These are phyloP conservation scores for Pachyrhizus erosus DNA, from an alignment of 306 rosid species.

Conservation along the genomic window DNA sequence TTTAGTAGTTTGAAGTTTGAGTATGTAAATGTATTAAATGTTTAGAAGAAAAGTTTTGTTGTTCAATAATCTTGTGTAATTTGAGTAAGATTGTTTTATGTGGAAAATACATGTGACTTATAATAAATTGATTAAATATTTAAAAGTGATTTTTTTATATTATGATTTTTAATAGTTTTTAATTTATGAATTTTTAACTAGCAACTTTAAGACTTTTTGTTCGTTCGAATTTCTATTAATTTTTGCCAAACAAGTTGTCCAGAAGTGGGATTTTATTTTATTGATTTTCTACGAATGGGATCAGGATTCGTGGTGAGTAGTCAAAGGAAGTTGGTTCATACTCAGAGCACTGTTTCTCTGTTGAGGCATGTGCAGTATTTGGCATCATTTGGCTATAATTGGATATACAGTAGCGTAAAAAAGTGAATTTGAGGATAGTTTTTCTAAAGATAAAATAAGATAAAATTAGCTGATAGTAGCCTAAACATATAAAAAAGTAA, in stretches of 20 bases:
- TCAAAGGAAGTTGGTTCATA: background rate
- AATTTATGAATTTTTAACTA: background rate
- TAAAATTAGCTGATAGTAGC: background rate
- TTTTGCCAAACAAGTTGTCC: background rate
- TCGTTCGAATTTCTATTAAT: background rate
- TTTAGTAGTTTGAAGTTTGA: too few relatives aligned
- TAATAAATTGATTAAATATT: background rate
- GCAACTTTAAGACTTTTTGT: background rate
- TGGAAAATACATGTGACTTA: background rate
- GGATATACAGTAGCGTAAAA: background rate
- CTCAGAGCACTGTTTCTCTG: background rate
- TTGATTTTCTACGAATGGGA: background rate
- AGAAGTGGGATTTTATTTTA: background rate
- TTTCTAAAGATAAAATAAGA: background rate
- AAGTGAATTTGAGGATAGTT: background rate
- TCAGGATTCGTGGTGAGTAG: background rate
- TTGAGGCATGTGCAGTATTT: slow-evolving; percentile 23
- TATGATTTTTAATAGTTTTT: background rate
- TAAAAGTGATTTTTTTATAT: background rate
- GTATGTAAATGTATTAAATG: too few relatives aligned
- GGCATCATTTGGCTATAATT: background rate
- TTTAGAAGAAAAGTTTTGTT: too few relatives aligned
- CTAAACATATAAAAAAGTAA: background rate
- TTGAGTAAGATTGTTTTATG: background rate
- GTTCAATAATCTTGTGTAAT: background rate